Percentiles rank a stretch among this genome's conserved stretches.
Evolutionary conservation across 352 stramenopile species (phyloP).

Genomic region (Phytophthora meadii): DNA sequence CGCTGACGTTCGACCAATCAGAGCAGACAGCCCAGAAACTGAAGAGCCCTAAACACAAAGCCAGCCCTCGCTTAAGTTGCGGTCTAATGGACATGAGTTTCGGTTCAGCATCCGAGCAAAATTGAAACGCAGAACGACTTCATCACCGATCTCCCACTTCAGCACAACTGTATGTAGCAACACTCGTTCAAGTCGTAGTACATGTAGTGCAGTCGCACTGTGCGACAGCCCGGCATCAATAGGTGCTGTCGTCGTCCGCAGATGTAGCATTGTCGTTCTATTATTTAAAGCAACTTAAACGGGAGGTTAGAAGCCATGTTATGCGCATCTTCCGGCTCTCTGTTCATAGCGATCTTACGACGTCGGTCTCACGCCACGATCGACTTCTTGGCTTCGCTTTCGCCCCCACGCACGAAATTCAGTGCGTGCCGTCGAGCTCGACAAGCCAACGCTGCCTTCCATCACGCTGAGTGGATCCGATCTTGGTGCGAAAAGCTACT

Average conservation of each 20-base stretch:
- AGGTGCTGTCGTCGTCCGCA: too few species aligned
- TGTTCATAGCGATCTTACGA: slow-evolving; percentile 34
- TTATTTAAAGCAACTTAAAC: background rate
- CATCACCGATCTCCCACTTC: too few species aligned
- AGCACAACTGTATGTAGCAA: background rate
- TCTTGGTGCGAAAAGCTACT: background rate
- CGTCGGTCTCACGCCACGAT: slow-evolving; percentile 21
- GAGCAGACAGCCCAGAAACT: slow-evolving; percentile 21
- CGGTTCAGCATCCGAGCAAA: too few species aligned
- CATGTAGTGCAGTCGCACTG: too few species aligned
- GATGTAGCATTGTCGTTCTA: too few species aligned
- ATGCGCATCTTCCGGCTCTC: slow-evolving; percentile 2
- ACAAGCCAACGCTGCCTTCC: background rate
- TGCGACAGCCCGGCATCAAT: background rate
- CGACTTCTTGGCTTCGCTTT: slow-evolving; percentile 26
- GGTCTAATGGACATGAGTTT: background rate
- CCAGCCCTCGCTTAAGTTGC: slow-evolving; percentile 34
- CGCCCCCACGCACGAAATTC: slow-evolving; percentile 29
- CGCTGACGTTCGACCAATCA: slow-evolving; percentile 19
- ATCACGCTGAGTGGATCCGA: background rate
- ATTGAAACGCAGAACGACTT: too few species aligned
- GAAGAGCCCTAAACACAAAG: slow-evolving; percentile 9
- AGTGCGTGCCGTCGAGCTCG: slow-evolving; percentile 7
- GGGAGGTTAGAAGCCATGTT: slow-evolving; percentile 13
- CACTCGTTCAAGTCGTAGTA: background rate